phyloP scores from a whole-genome alignment of 345 rosid genomes.

The Melaleuca alternifolia region DNA sequence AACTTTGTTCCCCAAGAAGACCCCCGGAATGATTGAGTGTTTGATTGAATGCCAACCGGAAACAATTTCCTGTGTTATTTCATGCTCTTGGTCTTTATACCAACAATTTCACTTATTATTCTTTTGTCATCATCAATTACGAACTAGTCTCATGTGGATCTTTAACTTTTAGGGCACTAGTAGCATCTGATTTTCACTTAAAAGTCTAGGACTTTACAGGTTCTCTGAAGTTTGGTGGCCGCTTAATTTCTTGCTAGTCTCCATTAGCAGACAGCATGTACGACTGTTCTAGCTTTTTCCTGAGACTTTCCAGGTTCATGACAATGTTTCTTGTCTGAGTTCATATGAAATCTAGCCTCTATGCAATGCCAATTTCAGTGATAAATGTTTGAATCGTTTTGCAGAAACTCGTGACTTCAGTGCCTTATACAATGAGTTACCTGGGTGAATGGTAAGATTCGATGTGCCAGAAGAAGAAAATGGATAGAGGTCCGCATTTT shows the following conservation, averaged over 20 bases:
- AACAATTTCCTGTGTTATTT: neutral
- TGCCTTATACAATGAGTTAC: neutral
- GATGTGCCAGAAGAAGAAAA: neutral
- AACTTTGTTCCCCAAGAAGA: neutral
- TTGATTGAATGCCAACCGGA: neutral
- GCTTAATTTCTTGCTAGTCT: neutral
- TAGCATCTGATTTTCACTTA: neutral
- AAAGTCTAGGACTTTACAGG: neutral
- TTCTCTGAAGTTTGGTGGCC: neutral
- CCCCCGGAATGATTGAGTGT: neutral
- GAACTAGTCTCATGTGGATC: neutral
- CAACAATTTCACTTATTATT: neutral
- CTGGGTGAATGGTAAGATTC: neutral
- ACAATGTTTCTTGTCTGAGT: neutral
- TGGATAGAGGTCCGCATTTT: neutral
- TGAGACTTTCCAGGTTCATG: neutral
- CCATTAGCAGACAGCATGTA: neutral
- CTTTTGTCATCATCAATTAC: neutral
- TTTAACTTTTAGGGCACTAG: neutral
- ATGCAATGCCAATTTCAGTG: neutral
- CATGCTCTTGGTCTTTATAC: neutral
- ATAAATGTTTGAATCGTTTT: neutral
- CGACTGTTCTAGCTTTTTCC: neutral
- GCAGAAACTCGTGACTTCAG: neutral
- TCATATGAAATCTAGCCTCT: neutral